Evolutionary conservation across 345 rosid genomes (phyloP), one percentile per base, ranked within the genome.

Genomic region (Eutrema yunnanense): DNA sequence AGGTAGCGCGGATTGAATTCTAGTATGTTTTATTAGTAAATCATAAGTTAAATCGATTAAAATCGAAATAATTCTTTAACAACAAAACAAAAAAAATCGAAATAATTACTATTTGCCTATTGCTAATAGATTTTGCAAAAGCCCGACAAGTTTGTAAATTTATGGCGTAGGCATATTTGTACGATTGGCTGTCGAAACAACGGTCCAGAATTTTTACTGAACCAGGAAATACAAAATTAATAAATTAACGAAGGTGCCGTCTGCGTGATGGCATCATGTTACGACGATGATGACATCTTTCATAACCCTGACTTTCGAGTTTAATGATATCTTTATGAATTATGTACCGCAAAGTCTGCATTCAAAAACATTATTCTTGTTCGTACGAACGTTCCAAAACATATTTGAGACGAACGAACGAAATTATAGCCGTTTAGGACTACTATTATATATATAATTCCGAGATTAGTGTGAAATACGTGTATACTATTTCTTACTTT

Each of bases 211-310:
- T 70, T 63, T 71, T 48, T 16, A 48, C 52, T 6, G 36, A 26
- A 60, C 13, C 12, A 65, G 2, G 6, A 72, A 19, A 30, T 34
- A 26, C 26, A 46, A 14, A n/a, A 9, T 32, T 14, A 10, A 4
- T 38, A n/a, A n/a, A n/a, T n/a, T 41, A 41, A 59, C 14, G 54
- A 67, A 66, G 62, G 42, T 67, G 36, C 52, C 43, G 56, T 48
- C 9, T 13, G n/a, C 13, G 67, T 59, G 65, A 52, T 44, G 69
- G 37, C 79, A 69, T 76, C 47, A 69, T 76, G 79, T 63, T 40
- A 7, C 36, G 16, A 63, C 63, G 65, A 76, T 76, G 79, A 76
- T 53, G 79, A 62, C 74, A 68, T 62, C 50, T 44, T 75, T 53
- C 58, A 38, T 19, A 19, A 19, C 22, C 41, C 43, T 34, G 53